Base-by-base conservation (phyloP, 495 filamentous ascomycete genomes). In the Annulohypoxylon bovei region DNA sequence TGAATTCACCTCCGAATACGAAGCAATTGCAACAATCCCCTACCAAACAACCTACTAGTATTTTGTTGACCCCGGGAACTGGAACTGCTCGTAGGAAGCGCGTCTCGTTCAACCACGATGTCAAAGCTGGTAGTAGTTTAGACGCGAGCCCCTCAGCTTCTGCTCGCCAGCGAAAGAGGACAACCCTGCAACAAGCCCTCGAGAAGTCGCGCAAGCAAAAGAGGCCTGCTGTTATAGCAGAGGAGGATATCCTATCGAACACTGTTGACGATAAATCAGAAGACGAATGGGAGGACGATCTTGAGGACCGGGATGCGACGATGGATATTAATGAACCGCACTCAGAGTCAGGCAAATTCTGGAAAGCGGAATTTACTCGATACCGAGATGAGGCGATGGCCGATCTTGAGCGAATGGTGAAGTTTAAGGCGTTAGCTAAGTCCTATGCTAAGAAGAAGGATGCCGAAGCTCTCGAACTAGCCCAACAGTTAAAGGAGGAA, bases 391-490 rank as follows among this genome's bases (percentile, higher is more conserved):
- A 91, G 46, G 95, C 93, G n/a, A 87, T 90, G 74, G 81, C 84
- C 9, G 92, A 94, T 75, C 91, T 95, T 78, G 89, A 90, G 75
- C 91, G 87, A 64, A 85, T 95, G 61, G 85, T 93, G 46, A 90
- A 90, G 71, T 92, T 93, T 79, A 92, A 92, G 77, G 89, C 91
- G 22, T 83, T 92, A 54, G 93, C 94, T 8, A 97, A 94, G 77
- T 91, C 89, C 50, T 98, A 92, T 76, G 95, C 95, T 33, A 91
- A 89, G 72, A 91, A 91, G 81, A 98, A 97, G 77, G 95, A 99
- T 77, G 84, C 82, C 0, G 91, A 97, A 74, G 91, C 92, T 22
- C 83, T 87, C 16, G 87, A 92, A 23, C 79, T 98, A 33, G 84
- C 84, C 23, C 88, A 92, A 62, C 90, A 90, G 72, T 83, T 98